Evolutionary conservation across 2,329 filamentous ascomycete genomes (phyloP).

Genomic region (Venturia oleaginea): DNA sequence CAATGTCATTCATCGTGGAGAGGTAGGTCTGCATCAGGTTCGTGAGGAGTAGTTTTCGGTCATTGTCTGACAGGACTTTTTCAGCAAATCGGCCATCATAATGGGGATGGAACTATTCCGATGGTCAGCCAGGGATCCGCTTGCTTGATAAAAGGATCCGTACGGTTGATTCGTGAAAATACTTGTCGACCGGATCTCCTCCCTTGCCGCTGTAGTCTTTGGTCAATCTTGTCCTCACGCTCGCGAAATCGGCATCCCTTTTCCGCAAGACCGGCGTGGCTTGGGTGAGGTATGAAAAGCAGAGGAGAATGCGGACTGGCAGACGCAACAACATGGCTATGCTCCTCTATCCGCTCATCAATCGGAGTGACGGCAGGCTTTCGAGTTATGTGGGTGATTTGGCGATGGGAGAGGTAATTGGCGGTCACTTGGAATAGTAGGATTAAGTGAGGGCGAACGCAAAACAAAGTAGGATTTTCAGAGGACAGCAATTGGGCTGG

Average conservation of each 20-base stretch:
- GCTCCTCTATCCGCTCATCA: background rate
- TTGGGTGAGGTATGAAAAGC: background rate
- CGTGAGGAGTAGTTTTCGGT: conserved; percentile 39
- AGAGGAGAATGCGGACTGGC: conserved; percentile 1
- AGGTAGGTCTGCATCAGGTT: conserved; percentile 48
- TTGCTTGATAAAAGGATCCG: conserved; percentile 12
- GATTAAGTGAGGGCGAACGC: background rate
- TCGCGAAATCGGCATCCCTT: conserved; percentile 34
- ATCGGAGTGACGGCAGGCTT: background rate
- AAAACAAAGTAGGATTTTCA: background rate
- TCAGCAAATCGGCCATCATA: conserved; percentile 50
- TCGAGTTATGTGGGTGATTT: background rate
- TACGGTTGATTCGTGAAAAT: conserved; percentile 42
- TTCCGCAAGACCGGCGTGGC: conserved; percentile 18
- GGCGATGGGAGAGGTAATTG: background rate
- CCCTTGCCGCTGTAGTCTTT: conserved; percentile 32
- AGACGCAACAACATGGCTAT: conserved; percentile 8
- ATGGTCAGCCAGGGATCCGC: conserved; percentile 7
- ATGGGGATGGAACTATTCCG: conserved; percentile 40
- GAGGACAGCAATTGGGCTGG: background rate
- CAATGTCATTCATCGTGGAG: conserved; percentile 46
- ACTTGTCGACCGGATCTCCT: conserved; percentile 37
- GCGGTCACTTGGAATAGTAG: background rate
- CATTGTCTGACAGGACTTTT: conserved; percentile 35
- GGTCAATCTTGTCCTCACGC: conserved; percentile 32